Evolutionary conservation across 257 asterid genomes (phyloP), one percentile per base, ranked within the genome.

Genomic region (Solanum tarijense): DNA sequence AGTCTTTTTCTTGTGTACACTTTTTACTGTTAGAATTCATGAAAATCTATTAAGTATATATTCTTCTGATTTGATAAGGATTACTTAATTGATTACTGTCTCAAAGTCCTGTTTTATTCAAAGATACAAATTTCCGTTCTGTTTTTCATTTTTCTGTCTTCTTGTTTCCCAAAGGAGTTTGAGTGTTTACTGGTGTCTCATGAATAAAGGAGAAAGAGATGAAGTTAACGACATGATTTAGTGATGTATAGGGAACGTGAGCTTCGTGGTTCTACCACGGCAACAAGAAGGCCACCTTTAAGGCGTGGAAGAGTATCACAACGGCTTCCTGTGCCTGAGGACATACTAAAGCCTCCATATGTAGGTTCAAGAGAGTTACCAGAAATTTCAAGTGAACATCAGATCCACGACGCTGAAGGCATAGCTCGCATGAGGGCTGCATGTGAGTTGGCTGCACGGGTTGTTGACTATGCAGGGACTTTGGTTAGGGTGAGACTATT

Each of bases 361-460:
- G 96, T 91, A 68, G 92, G 92, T 87, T 83, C 97, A 83, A 88
- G 91, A 46, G 86, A 87, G 87, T 91, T 97, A 91, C 98, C 98
- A 69, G 98, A 94, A 74, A 95, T 97, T 79, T 38, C 98, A 73
- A 91, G 89, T 78, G 97, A 95, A 88, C 89, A 89, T 90, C 98
- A 97, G 89, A 90, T 93, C 88, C 98, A 92, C 87, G 98, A 95
- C 91, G 58, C 95, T 12, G 96, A 96, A 92, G 99, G 97, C 75
- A 90, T 96, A 90, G 90, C 88, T 87, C 91, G 88, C 55, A 93
- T 97, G 99, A 96, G 93, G 89, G 98, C 98, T 92, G 98, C 98
- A 21, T 92, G 99, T 86, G 96, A 95, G 91, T 98, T 97, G 89
- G 98, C 99, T 92, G 99, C 98, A 82, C 93, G 92, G 88, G 98